Evolutionary conservation across 202 grass and related monocot species (phyloP).

Genomic region (Eragrostis tef): DNA sequence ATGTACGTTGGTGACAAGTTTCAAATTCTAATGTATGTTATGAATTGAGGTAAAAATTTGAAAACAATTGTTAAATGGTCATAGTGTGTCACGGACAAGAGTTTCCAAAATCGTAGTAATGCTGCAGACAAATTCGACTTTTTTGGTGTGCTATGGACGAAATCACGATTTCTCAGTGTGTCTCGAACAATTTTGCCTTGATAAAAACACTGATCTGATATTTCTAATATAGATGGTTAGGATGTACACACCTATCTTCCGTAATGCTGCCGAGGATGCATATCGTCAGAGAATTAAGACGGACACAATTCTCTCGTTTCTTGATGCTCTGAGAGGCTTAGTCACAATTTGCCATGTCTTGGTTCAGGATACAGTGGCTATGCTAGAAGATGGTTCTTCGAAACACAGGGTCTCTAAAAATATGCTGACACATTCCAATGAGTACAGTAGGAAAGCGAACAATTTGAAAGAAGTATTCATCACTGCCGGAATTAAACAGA

Average conservation of each 20-base stretch:
- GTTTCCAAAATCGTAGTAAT: no score
- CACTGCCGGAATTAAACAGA: no score
- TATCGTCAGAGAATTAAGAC: neutral
- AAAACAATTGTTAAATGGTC: no score
- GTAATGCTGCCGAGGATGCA: constrained; percentile 9
- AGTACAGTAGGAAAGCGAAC: neutral
- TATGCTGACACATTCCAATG: no score
- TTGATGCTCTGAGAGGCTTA: constrained; percentile 18
- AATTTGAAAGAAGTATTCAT: neutral
- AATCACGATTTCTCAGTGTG: no score
- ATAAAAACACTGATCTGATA: neutral
- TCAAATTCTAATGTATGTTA: no score
- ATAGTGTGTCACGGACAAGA: no score
- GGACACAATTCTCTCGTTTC: neutral
- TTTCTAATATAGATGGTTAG: constrained; percentile 24
- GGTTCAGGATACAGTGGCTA: neutral
- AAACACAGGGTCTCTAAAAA: neutral
- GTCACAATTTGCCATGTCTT: neutral
- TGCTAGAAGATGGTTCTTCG: neutral
- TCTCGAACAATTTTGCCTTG: no score
- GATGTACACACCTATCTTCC: neutral
- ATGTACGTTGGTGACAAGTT: no score
- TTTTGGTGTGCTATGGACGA: no score
- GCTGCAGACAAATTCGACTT: no score
- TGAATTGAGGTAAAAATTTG: no score